Conservation (phyloP, 2,329 filamentous ascomycete species). For the Elsinoe perseae region DNA sequence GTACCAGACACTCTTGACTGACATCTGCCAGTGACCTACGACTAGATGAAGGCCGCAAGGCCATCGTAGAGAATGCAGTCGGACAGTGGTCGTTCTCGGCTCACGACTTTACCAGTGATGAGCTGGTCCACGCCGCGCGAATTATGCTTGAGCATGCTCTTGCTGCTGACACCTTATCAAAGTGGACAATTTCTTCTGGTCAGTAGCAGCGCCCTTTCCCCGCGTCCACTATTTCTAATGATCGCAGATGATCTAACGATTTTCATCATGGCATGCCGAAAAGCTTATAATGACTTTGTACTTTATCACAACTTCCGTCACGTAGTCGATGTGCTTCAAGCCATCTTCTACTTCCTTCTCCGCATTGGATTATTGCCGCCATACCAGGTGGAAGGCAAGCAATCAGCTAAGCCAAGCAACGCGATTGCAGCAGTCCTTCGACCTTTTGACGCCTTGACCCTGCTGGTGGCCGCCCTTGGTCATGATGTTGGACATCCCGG, state of each 20-base stretch:
- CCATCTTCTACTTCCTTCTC: conserved; percentile 79
- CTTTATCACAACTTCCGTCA: conserved; percentile 98
- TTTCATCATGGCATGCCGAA: conserved; percentile 80
- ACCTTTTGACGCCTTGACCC: conserved; percentile 79
- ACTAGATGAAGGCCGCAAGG: conserved; percentile 58
- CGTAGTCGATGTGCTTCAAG: conserved; percentile 90
- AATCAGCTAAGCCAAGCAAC: conserved; percentile 28
- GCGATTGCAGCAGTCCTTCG: conserved; percentile 68
- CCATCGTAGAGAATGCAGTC: conserved; percentile 59
- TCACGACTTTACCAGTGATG: conserved; percentile 82
- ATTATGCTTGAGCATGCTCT: conserved; percentile 87
- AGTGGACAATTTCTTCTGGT: conserved; percentile 74
- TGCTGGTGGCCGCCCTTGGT: conserved; percentile 91
- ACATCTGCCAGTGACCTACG: conserved; percentile 50
- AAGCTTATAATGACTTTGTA: conserved; percentile 93
- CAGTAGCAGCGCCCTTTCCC: conserved; percentile 28
- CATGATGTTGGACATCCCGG: conserved; percentile 97
- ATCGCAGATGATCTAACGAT: conserved; percentile 65
- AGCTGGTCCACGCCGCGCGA: conserved; percentile 76
- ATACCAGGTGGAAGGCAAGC: conserved; percentile 43
- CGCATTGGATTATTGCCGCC: conserved; percentile 67
- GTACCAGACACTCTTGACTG: background rate
- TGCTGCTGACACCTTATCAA: conserved; percentile 68
- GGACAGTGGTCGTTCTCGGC: conserved; percentile 83
- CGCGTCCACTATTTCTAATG: conserved; percentile 22